Evolutionary conservation across 805 yeast genomes (phyloP).

Genomic region (Myxozyma melibiosi): DNA sequence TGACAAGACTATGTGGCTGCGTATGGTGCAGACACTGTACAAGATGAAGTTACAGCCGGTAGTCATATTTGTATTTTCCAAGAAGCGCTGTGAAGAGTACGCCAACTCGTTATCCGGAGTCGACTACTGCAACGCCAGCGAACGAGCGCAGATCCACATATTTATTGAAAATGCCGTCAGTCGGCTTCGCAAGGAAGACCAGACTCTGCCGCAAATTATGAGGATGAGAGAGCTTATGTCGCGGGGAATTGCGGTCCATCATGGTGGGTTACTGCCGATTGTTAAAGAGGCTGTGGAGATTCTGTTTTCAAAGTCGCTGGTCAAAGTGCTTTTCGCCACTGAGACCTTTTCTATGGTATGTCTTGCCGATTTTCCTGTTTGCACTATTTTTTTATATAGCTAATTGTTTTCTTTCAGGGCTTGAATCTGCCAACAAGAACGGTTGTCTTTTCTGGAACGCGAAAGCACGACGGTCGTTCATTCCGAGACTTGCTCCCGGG

Average conservation of each 20-base stretch:
- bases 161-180: conserved; percentile 87
- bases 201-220: conserved; percentile 88
- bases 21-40: conserved; percentile 69
- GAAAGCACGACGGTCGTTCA: conserved; percentile 88
- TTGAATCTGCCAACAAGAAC: conserved; percentile 95
- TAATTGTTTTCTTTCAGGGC: conserved; percentile 48
- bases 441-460: conserved; percentile 80
- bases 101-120: conserved; percentile 74
- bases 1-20: conserved; percentile 74
- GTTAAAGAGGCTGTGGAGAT: conserved; percentile 94
- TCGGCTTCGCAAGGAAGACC: conserved; percentile 85
- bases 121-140: conserved; percentile 81
- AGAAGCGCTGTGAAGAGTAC: conserved; percentile 90
- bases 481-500: conserved; percentile 88
- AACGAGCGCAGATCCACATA: conserved; percentile 89
- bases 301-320: conserved; percentile 79
- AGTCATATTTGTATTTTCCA: conserved; percentile 90
- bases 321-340: conserved; percentile 92
- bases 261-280: conserved; percentile 90
- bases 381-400: neutral
- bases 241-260: conserved; percentile 94
- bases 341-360: conserved; percentile 91
- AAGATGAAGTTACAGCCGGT: conserved; percentile 79
- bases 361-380: neutral
- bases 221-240: conserved; percentile 78